These are phyloP conservation scores for Lactarius hengduanensis DNA, from an alignment of 768 basidiomycete species.

Conservation along the genomic window DNA sequence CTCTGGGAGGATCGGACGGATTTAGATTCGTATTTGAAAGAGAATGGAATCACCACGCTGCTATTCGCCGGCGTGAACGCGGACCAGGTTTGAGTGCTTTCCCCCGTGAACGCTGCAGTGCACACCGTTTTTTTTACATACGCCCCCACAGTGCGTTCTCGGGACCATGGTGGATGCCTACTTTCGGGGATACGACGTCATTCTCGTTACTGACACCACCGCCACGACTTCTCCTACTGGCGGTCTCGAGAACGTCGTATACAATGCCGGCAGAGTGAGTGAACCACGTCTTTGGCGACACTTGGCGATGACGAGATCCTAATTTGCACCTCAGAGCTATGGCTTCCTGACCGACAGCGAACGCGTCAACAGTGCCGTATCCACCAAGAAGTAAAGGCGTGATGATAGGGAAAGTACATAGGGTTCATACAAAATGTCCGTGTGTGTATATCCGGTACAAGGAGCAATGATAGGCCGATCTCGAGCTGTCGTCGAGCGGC, in stretches of 20 bases:
- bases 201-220: conserved; percentile 55
- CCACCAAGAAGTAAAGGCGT: not conserved
- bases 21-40: conserved; percentile 59
- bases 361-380: not conserved
- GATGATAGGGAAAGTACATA: not conserved
- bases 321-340: conserved; percentile 5
- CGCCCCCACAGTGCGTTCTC: conserved; percentile 50
- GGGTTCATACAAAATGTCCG: not conserved
- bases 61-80: conserved; percentile 67
- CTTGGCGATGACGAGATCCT: not conserved
- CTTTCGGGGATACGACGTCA: conserved; percentile 62
- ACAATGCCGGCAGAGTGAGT: conserved; percentile 56
- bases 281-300: not conserved
- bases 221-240: conserved; percentile 63
- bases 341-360: conserved; percentile 19
- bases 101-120: not conserved
- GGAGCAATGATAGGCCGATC: not conserved
- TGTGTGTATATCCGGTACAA: not conserved
- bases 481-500: not conserved
- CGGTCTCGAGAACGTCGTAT: conserved; percentile 55
- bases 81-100: conserved; percentile 50
- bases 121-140: not conserved
- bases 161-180: conserved; percentile 65
- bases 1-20: conserved; percentile 64
- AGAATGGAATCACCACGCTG: conserved; percentile 60